Evolutionary conservation across 2,329 filamentous ascomycete genomes (phyloP).

Genomic region (Aspergillus sp.): DNA sequence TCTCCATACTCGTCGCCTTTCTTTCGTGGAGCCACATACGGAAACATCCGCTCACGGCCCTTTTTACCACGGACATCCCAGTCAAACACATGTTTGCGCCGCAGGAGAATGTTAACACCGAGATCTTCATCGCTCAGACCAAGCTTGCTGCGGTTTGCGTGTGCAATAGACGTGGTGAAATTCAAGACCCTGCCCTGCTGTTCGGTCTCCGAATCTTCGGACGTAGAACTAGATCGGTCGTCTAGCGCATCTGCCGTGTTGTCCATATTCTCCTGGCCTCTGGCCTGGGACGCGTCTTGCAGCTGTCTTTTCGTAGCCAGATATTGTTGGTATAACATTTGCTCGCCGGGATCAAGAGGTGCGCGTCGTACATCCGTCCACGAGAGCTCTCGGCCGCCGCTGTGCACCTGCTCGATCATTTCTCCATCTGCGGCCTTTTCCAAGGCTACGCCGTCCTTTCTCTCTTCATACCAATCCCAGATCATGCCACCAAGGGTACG

Average conservation of each 20-base stretch:
- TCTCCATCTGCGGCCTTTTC: slow-evolving; percentile 57
- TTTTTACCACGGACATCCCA: slow-evolving; percentile 90
- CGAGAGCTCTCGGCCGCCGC: slow-evolving; percentile 60
- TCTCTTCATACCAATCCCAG: slow-evolving; percentile 76
- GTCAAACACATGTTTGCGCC: slow-evolving; percentile 87
- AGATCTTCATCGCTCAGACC: slow-evolving; percentile 85
- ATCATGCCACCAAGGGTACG: slow-evolving; percentile 69
- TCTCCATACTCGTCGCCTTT: slow-evolving; percentile 91
- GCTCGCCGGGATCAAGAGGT: slow-evolving; percentile 71
- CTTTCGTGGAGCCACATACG: slow-evolving; percentile 74
- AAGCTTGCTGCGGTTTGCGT: slow-evolving; percentile 80
- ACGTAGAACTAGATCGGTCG: slow-evolving; percentile 79
- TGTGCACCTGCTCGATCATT: slow-evolving; percentile 64
- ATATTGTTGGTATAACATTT: slow-evolving; percentile 85
- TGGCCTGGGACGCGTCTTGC: slow-evolving; percentile 73
- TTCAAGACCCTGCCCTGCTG: slow-evolving; percentile 91
- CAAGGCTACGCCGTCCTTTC: slow-evolving; percentile 60
- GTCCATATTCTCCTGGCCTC: slow-evolving; percentile 66
- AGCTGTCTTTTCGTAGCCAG: slow-evolving; percentile 83
- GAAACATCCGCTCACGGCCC: slow-evolving; percentile 89
- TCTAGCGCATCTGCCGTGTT: slow-evolving; percentile 70
- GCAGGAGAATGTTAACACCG: slow-evolving; percentile 84
- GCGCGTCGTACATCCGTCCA: slow-evolving; percentile 61
- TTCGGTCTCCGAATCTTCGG: slow-evolving; percentile 84
- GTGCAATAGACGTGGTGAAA: slow-evolving; percentile 78